phyloP scores from a whole-genome alignment of 2,329 filamentous ascomycete species.

The Trichophyton simii region DNA sequence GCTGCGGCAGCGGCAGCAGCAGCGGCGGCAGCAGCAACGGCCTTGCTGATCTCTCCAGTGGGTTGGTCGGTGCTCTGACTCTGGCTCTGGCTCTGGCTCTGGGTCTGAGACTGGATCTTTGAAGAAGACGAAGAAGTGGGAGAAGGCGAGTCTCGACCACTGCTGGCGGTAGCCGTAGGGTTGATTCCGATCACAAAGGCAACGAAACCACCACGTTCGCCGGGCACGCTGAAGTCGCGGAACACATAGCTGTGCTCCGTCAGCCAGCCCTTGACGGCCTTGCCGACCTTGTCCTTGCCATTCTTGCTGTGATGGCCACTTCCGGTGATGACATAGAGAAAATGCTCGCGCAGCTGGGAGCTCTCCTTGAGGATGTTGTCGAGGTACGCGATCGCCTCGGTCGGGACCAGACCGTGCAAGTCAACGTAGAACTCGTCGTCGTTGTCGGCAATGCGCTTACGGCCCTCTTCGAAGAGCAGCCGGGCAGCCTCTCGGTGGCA shows the following conservation, averaged over 20 bases:
- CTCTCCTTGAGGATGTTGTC: conserved; percentile 80
- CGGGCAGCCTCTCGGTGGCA: conserved; percentile 87
- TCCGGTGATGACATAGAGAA: conserved; percentile 90
- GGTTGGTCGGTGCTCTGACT: conserved; percentile 14
- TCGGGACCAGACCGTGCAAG: conserved; percentile 93
- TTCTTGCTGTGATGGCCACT: conserved; percentile 98
- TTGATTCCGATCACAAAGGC: conserved; percentile 54
- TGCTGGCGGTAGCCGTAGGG: conserved; percentile 37
- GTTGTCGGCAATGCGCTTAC: conserved; percentile 47
- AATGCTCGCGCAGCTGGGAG: conserved; percentile 51
- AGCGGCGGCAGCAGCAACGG: conserved; percentile 12
- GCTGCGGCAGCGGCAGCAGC: conserved; percentile 15
- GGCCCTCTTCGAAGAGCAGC: conserved; percentile 86
- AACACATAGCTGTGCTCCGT: conserved; percentile 95
- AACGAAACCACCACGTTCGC: conserved; percentile 70
- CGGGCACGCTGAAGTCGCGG: conserved; percentile 89
- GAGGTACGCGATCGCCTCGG: conserved; percentile 90
- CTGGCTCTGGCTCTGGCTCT: too few relatives aligned
- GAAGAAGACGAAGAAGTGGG: conserved; percentile 19
- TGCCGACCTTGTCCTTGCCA: conserved; percentile 96
- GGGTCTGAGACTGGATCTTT: neutral
- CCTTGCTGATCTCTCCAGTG: conserved; percentile 2
- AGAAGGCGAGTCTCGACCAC: conserved; percentile 34
- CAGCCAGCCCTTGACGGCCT: conserved; percentile 77
- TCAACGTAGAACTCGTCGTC: conserved; percentile 77